Conservation (phyloP, 768 basidiomycete genomes). For the Trichaptum fuscoviolaceum region DNA sequence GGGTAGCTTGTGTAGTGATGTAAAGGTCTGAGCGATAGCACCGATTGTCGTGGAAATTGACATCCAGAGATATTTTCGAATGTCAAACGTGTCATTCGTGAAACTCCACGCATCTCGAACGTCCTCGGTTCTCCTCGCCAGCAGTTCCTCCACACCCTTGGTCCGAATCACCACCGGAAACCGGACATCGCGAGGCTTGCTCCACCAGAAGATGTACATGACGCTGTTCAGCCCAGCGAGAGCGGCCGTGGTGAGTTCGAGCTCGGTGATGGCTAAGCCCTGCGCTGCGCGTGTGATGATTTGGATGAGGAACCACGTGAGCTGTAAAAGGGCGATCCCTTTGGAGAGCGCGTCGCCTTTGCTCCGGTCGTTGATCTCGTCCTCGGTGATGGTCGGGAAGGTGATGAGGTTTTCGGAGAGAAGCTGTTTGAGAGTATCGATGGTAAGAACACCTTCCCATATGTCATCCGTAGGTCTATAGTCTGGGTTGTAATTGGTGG, state of each 20-base stretch:
- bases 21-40: too few relatives aligned
- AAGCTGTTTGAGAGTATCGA: background rate
- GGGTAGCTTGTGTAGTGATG: too few relatives aligned
- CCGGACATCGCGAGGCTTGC: constrained; percentile 8
- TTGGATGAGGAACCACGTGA: background rate
- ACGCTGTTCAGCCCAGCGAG: constrained; percentile 7
- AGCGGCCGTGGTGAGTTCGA: background rate
- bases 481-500: background rate
- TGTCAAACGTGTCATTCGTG: background rate
- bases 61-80: background rate
- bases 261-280: background rate
- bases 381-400: background rate
- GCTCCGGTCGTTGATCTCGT: background rate
- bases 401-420: background rate
- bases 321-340: background rate
- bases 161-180: background rate
- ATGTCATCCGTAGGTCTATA: background rate
- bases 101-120: background rate
- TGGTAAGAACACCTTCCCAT: background rate
- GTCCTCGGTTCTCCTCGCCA: background rate
- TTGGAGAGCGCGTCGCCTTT: background rate
- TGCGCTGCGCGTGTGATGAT: background rate
- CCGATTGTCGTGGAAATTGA: background rate
- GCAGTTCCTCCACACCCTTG: background rate
- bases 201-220: constrained; percentile 10